Base-by-base conservation (phyloP, 257 asterid species). In the Scutellaria galericulata region DNA sequence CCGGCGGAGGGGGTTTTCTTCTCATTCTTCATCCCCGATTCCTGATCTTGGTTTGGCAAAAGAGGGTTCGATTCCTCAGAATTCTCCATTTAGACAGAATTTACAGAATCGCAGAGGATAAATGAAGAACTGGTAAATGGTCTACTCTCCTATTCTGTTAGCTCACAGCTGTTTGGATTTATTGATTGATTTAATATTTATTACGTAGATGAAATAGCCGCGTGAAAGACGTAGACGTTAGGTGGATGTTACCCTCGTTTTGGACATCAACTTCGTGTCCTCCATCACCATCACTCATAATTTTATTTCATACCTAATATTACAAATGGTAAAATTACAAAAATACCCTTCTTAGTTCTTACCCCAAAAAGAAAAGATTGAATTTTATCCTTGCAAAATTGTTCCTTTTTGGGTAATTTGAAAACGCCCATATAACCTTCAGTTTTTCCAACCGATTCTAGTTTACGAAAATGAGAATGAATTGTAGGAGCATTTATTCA, bases 31-130 rank as follows among this genome's bases (percentile, higher is more conserved):
- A 27, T 22, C 70, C 42, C 81, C 6, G 76, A 12, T 68, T 76
- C 77, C 57, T 75, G 76, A 67, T 86, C 77, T 75, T 84, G 83
- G 39, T 78, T 80, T 13, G 84, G 77, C 48, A 90, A 40, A 65
- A 91, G 93, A 27, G 96, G 95, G 64, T 70, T 87, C 35, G 90
- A 87, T 87, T 89, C 97, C 45, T 82, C 87, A 5, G 50, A 42
- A 69, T 85, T 82, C 3, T 83, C 96, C 97, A 91, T 90, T 4
- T 45, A 39, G 13, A 46, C 8, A 46, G 24, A 35, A 42, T 12
- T 70, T 52, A 18, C 56, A 7, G 7, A 31, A 20, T 45, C 14
- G 42, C 7, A 51, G 75, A 73, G 71, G 75, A 68, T 58, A 54
- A 62, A 65, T 18, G 41, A 48, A 40, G 69, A 41, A 73, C 27